Evolutionary conservation across 2,329 filamentous ascomycete genomes (phyloP).

Genomic region (Penicillium freii): DNA sequence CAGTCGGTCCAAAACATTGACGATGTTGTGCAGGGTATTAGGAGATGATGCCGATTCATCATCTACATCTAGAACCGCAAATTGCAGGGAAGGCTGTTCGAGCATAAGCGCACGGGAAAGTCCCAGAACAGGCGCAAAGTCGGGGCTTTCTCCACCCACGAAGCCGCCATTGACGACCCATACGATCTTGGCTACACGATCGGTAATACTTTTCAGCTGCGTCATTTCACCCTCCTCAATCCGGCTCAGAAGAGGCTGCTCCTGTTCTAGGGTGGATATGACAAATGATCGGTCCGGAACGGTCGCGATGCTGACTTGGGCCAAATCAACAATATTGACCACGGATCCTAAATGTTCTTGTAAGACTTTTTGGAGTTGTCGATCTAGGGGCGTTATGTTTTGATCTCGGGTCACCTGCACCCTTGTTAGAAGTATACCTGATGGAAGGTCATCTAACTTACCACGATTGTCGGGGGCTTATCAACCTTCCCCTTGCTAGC

Average conservation of each 20-base stretch:
- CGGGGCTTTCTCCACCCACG: constrained; percentile 3
- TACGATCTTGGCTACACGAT: constrained; percentile 5
- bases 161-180: constrained; percentile 11
- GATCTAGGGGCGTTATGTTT: neutral
- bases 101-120: constrained; percentile 9
- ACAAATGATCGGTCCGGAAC: neutral
- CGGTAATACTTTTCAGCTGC: constrained; percentile 9
- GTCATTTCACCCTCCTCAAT: constrained; percentile 1
- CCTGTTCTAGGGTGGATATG: constrained; percentile 1
- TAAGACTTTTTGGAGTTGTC: neutral
- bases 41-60: neutral
- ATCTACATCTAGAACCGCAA: neutral
- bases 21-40: neutral
- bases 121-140: constrained; percentile 7
- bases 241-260: constrained; percentile 3
- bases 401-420: neutral
- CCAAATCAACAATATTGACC: neutral
- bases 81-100: constrained; percentile 14
- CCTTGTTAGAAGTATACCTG: neutral
- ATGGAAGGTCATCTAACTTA: neutral
- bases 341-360: neutral
- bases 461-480: neutral
- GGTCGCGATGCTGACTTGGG: neutral
- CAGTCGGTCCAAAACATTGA: neutral
- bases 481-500: neutral